phyloP scores from a whole-genome alignment of 176 grass and related monocot genomes.

The Aechmea fasciata region DNA sequence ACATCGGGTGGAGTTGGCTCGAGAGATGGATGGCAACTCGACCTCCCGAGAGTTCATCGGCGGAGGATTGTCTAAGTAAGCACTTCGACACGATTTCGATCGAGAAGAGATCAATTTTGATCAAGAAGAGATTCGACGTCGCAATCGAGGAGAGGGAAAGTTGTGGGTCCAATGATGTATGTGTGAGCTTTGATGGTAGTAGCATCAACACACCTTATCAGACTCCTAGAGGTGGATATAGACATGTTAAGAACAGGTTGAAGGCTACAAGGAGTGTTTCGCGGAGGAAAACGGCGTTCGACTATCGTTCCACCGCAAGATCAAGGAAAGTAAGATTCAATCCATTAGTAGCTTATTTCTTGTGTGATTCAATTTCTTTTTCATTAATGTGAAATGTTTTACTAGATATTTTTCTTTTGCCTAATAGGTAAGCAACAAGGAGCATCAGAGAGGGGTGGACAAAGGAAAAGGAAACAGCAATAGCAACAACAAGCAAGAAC shows the following conservation, averaged over 20 bases:
- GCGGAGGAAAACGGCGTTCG: conserved; percentile 40
- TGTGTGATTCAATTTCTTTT: not conserved
- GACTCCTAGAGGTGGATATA: conserved; percentile 30
- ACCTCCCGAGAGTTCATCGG: conserved; percentile 22
- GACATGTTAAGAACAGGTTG: conserved; percentile 37
- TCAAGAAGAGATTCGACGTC: conserved; percentile 47
- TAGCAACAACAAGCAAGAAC: conserved; percentile 20
- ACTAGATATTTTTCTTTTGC: not conserved
- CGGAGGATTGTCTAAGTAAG: conserved; percentile 53
- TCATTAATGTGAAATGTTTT: not conserved
- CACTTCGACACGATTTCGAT: conserved; percentile 31
- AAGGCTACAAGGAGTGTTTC: conserved; percentile 37
- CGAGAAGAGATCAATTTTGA: conserved; percentile 34
- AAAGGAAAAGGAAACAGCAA: not conserved
- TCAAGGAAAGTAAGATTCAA: conserved; percentile 50
- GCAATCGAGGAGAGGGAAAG: conserved; percentile 81
- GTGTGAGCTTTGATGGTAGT: conserved; percentile 66
- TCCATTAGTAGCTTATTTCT: not conserved
- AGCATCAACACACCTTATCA: conserved; percentile 25
- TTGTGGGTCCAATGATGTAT: conserved; percentile 91
- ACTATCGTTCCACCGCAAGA: conserved; percentile 32
- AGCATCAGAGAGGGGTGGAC: conserved; percentile 19
- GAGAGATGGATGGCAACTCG: conserved; percentile 98
- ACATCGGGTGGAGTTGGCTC: conserved; percentile 94
- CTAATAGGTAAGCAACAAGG: conserved; percentile 74